Evolutionary conservation across 2,329 filamentous ascomycete genomes (phyloP), one percentile per base, ranked within the genome.

Genomic region (Trichoderma aggressivum): DNA sequence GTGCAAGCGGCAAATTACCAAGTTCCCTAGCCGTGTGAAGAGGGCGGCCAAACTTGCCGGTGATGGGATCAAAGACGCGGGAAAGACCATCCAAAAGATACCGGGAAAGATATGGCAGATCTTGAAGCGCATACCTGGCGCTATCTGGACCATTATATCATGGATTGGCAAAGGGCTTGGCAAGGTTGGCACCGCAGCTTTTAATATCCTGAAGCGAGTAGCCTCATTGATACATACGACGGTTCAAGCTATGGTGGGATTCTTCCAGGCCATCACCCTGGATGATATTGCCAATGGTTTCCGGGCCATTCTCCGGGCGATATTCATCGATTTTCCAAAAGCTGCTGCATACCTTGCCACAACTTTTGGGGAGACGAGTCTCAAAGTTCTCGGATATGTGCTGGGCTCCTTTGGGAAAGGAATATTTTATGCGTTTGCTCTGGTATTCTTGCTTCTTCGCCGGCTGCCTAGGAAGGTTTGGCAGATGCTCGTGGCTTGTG

Each of bases 221-320:
- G 69, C 80, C 3, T 81, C 81, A 1, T 72, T 81, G 0, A 2
- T 83, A 1, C 81, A 84, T 61, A 84, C 83, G 1, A 72, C 75
- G 1, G 5, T 80, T 0, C 74, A 74, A 53, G 81, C 82, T 0
- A 73, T 81, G 1, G 16, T 81, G 4, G 75, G 74, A 3, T 82
- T 80, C 70, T 80, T 84, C 72, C 72, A 74, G 14, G 47, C 59
- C 1, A 78, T 83, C 69, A 84, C 81, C 5, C 72, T 82, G n/a
- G 73, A 72, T n/a, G 82, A 85, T 68, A 75, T 85, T 3, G 78
- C 78, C 76, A 75, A 81, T 64, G 82, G 81, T 24, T 72, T 84
- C 34, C 72, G 74, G 50, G 73, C 75, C 11, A 75, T 81, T 0
- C n/a, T 75, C 5, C 63, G 72, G 5, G 76, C 79, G n/a, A 60